Conservation (phyloP, 768 basidiomycete genomes). For the Mycena epipterygia region DNA sequence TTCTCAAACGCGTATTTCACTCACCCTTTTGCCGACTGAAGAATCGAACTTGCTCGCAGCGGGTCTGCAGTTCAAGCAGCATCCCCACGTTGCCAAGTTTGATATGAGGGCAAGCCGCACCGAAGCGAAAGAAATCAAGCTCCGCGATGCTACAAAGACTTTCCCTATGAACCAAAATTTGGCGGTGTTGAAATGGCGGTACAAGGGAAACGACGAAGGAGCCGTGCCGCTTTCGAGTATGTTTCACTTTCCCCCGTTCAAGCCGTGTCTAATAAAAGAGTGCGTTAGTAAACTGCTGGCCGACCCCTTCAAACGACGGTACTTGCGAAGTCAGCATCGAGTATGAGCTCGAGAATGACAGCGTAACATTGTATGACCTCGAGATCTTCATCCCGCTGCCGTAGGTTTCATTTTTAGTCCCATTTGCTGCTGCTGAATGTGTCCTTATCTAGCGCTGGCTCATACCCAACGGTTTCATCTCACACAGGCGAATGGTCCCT, state of each 20-base stretch:
- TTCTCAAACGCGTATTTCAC: constrained; percentile 75
- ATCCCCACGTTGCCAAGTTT: constrained; percentile 94
- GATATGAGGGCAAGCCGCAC: constrained; percentile 38
- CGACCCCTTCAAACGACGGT: constrained; percentile 92
- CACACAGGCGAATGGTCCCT: constrained; percentile 86
- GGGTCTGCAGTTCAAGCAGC: constrained; percentile 95
- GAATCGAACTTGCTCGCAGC: constrained; percentile 55
- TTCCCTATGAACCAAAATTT: constrained; percentile 93
- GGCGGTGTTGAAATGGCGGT: constrained; percentile 93
- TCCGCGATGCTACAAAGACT: constrained; percentile 72
- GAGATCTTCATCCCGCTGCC: constrained; percentile 94
- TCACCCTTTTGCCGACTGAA: constrained; percentile 72
- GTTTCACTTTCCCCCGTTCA: background rate
- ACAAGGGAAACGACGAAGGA: constrained; percentile 91
- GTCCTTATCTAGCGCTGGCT: constrained; percentile 67
- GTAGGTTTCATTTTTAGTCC: constrained; percentile 59
- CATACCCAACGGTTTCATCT: constrained; percentile 87
- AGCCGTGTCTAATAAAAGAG: background rate
- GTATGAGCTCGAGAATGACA: constrained; percentile 93
- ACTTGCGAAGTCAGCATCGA: constrained; percentile 96
- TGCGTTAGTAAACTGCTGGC: constrained; percentile 95
- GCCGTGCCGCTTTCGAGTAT: constrained; percentile 92
- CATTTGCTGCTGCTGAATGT: background rate
- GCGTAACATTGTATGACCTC: constrained; percentile 85
- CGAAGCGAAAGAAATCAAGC: constrained; percentile 33